Evolutionary conservation across 306 rosid species (phyloP), one percentile per base, ranked within the genome.

Genomic region (Hippophae tibetana): DNA sequence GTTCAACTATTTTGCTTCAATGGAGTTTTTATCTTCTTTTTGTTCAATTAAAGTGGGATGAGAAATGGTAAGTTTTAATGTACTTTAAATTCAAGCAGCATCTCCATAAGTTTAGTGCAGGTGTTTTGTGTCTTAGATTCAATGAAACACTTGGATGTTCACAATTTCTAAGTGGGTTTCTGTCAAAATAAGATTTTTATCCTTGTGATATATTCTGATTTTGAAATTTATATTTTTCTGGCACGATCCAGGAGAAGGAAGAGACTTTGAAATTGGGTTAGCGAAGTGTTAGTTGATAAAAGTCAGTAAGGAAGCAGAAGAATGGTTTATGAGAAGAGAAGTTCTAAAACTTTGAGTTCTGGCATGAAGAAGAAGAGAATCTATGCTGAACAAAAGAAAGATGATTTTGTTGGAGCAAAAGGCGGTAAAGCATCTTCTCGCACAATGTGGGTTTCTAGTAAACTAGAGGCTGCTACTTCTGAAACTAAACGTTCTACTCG

Each of bases 371-470:
- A 66, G 50, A 74, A 73, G 71, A 70, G 68, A 68, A 43, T 74
- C 48, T 65, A 67, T 64, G 75, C 72, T 50, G 69, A 60, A n/a
- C 69, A 10, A 53, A 65, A 60, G 60, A 61, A 51, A 43, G 70
- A 59, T 64, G 61, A 48, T 64, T 47, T 25, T 11, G 71, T 44
- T 56, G 13, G 13, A 42, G 67, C 41, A 10, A 79, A 60, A 42
- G 26, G 43, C 31, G 46, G 13, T 2, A 72, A 55, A 6, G 47
- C n/a, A 42, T 69, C 72, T 26, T 10, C 55, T 7, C 79, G 81
- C 31, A 31, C 84, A 3, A 78, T 53, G 42, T 66, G 86, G 89
- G 69, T 26, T 78, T 65, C 73, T 2, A 27, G 66, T 57, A 73
- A 52, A 13, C 53, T 54, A 46, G 73, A 58, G 60, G 71, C 41